Evolutionary conservation across 106 monocot species (phyloP), one percentile per base, ranked within the genome.

Genomic region (Alisma plantagoaquatica): DNA sequence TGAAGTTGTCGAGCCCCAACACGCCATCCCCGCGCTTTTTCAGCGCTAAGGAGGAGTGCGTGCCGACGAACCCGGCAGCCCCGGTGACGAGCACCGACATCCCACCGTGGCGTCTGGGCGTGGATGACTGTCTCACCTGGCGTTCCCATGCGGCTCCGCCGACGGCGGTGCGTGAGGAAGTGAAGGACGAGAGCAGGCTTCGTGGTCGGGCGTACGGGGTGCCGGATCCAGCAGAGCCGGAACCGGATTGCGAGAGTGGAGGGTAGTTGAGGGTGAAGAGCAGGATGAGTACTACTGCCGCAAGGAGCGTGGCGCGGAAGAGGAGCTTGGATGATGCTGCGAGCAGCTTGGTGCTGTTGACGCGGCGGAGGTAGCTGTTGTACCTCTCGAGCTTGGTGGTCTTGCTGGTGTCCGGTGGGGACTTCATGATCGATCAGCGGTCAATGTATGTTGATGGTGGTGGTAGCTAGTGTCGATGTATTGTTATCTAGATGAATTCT

Each of bases 1-100:
- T 70, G 70, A 70, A 70, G 62, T 70, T 70, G 49, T 70, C 70
- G 10, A 71, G 56, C 4, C 71, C 71, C 28, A 71, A 31, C 6
- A 71, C 71, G 56, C 71, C 71, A 57, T 71, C 71, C 29, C 71
- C 71, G 43, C 71, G 71, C 33, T 54, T 57, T 29, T 31, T 47
- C 28, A 71, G 57, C 14, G 71, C 63, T 3, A 64, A 47, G 24
- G 71, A 49, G 63, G 47, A 46, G 49, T 71, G 71, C 4, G 50
- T 29, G 16, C 71, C 71, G 9, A 71, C 63, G 56, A 71, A 71
- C 9, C 71, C 71, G n/a, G 57, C 63, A 23, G 63, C 71, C 12
- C 71, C 71, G n/a, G 71, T 71, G 23, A 71, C 71, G 10, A 71
- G 63, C 16, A 71, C 71, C 23, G 64, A 57, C 1, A 64, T 14